Evolutionary conservation across 2,329 filamentous ascomycete genomes (phyloP).

Genomic region (Colletotrichum magnum): DNA sequence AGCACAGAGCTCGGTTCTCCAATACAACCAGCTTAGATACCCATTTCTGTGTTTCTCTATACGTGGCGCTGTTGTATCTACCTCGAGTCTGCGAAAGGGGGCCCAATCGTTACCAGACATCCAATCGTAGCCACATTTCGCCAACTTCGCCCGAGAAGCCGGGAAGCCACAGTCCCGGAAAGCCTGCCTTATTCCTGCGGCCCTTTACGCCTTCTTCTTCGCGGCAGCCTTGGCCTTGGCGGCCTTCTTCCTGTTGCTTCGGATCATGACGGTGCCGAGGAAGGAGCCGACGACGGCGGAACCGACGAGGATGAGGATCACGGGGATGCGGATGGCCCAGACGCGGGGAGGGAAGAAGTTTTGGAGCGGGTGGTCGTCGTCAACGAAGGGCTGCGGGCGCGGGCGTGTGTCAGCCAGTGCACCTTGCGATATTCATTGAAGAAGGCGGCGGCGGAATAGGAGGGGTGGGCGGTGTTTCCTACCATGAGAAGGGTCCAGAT

Average conservation of each 20-base stretch:
- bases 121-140: not conserved
- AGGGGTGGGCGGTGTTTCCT: slow-evolving; percentile 48
- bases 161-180: not conserved
- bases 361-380: slow-evolving; percentile 92
- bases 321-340: slow-evolving; percentile 98
- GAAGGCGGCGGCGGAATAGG: slow-evolving; percentile 7
- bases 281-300: slow-evolving; percentile 97
- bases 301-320: slow-evolving; percentile 93
- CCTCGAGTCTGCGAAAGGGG: not conserved
- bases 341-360: slow-evolving; percentile 96
- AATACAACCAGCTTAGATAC: slow-evolving; percentile 39
- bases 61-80: not conserved
- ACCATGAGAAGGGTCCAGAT: slow-evolving; percentile 99
- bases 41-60: slow-evolving; percentile 16
- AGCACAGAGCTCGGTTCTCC: slow-evolving; percentile 29
- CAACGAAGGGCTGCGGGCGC: slow-evolving; percentile 87
- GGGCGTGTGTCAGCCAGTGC: slow-evolving; percentile 34
- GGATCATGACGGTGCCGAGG: slow-evolving; percentile 97
- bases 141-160: not conserved
- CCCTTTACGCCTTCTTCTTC: slow-evolving; percentile 85
- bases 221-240: slow-evolving; percentile 87
- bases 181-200: not conserved
- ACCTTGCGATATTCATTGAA: slow-evolving; percentile 17
- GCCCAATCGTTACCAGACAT: slow-evolving; percentile 1
- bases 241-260: slow-evolving; percentile 97